A percentile compares a stretch with the other conserved stretches of the same genome.
Evolutionary conservation across 2,329 filamentous ascomycete species (phyloP).

Genomic region (Cladosporium velox): DNA sequence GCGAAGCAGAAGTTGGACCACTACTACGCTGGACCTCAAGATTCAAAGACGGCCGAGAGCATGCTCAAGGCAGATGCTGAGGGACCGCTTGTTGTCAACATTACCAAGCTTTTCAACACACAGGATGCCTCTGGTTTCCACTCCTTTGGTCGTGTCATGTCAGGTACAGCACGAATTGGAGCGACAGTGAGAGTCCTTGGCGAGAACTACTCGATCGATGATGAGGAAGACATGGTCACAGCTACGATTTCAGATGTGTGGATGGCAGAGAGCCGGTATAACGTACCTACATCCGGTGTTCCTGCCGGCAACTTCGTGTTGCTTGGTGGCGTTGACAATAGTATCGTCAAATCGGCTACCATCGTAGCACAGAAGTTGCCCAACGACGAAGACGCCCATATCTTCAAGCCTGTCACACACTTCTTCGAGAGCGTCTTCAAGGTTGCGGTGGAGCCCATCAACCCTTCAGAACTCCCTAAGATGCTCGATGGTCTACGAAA

Average conservation of each 20-base stretch:
- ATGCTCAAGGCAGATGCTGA: constrained; percentile 86
- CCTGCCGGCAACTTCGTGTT: constrained; percentile 93
- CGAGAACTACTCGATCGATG: constrained; percentile 92
- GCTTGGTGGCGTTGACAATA: constrained; percentile 92
- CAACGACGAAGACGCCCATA: constrained; percentile 88
- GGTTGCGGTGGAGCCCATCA: constrained; percentile 95
- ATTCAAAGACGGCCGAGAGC: constrained; percentile 75
- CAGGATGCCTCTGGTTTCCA: constrained; percentile 88
- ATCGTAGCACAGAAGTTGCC: constrained; percentile 78
- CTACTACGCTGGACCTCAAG: constrained; percentile 89
- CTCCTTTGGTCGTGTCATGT: constrained; percentile 88
- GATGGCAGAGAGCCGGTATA: constrained; percentile 91
- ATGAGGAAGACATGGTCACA: constrained; percentile 94
- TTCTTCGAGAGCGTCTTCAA: constrained; percentile 98
- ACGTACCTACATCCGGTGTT: constrained; percentile 85
- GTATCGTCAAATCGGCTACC: constrained; percentile 95
- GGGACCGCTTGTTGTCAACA: constrained; percentile 84
- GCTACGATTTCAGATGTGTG: constrained; percentile 84
- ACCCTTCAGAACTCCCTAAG: constrained; percentile 95
- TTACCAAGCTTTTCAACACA: constrained; percentile 91
- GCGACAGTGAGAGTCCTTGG: constrained; percentile 87
- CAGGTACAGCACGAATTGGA: constrained; percentile 81
- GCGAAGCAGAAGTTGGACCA: constrained; percentile 75
- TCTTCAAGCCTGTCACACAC: constrained; percentile 89
- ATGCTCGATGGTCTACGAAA: constrained; percentile 97